A percentile compares a stretch with the other conserved stretches of the same genome.
Conservation (phyloP, 345 rosid genomes). For the Clausena lansium region DNA sequence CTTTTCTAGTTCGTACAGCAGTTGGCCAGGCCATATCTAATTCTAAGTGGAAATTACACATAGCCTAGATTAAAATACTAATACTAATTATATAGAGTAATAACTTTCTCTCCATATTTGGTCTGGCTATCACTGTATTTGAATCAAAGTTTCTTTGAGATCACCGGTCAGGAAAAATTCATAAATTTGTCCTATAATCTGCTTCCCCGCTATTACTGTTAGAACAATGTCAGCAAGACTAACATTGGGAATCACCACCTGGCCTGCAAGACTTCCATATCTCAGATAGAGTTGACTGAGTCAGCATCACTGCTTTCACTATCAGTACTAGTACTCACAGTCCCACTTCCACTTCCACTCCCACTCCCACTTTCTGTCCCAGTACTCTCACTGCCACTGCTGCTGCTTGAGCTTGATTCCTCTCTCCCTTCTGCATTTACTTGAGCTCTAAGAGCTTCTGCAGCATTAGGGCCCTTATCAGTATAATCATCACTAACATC, state of each 20-base stretch:
- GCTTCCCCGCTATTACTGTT: not conserved
- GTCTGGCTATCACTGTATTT: not conserved
- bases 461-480: constrained; percentile 64
- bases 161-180: not conserved
- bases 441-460: constrained; percentile 84
- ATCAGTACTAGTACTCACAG: constrained; percentile 35
- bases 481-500: constrained; percentile 64
- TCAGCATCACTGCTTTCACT: constrained; percentile 39
- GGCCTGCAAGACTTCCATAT: not conserved
- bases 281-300: constrained; percentile 36
- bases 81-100: not conserved
- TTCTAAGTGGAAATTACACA: not conserved
- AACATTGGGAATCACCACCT: not conserved
- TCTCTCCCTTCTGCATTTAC: constrained; percentile 54
- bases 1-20: not conserved
- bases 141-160: not conserved
- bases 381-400: constrained; percentile 55
- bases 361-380: constrained; percentile 41
- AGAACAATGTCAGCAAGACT: constrained; percentile 5
- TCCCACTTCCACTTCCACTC: constrained; percentile 46
- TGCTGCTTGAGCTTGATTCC: constrained; percentile 46
- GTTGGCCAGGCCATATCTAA: not conserved
- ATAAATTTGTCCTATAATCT: not conserved
- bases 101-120: not conserved
- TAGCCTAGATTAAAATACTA: not conserved